Evolutionary conservation across 2,329 filamentous ascomycete genomes (phyloP).

Genomic region (Neodidymelliopsis sp.): DNA sequence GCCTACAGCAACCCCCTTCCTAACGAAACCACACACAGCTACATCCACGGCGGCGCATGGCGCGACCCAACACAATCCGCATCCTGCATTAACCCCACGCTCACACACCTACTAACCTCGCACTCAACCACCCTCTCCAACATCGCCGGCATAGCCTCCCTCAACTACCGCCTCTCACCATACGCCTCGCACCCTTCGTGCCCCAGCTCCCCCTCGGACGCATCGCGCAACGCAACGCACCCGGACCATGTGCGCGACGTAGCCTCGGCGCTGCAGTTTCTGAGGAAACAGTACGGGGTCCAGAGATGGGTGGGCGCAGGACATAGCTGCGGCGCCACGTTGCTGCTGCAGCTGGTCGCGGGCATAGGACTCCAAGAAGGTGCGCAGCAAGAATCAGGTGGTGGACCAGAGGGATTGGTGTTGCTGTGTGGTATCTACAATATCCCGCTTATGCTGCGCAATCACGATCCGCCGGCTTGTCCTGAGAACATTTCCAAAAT

Average conservation of each 20-base stretch:
- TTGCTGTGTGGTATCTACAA: constrained; percentile 73
- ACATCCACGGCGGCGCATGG: constrained; percentile 61
- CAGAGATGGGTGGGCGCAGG: constrained; percentile 64
- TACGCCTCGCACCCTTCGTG: constrained; percentile 53
- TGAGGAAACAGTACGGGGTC: constrained; percentile 58
- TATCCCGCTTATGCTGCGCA: constrained; percentile 60
- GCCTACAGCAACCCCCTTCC: not conserved
- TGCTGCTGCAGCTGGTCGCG: constrained; percentile 64
- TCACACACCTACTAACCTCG: constrained; percentile 45
- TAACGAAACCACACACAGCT: constrained; percentile 40
- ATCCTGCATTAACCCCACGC: constrained; percentile 46
- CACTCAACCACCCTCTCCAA: constrained; percentile 12
- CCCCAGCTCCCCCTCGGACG: constrained; percentile 57
- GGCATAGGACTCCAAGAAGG: constrained; percentile 23
- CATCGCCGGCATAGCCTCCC: constrained; percentile 68
- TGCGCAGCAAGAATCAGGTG: not conserved
- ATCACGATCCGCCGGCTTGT: constrained; percentile 49
- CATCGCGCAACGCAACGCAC: constrained; percentile 59
- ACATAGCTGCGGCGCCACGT: constrained; percentile 69
- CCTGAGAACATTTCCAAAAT: constrained; percentile 49
- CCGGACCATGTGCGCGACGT: constrained; percentile 70
- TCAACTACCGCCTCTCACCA: constrained; percentile 70
- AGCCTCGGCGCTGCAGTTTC: constrained; percentile 57
- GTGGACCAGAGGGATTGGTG: constrained; percentile 57
- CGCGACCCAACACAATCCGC: constrained; percentile 54